Evolutionary conservation across 2,329 filamentous ascomycete genomes (phyloP).

Genomic region (Beauveria medogensis): DNA sequence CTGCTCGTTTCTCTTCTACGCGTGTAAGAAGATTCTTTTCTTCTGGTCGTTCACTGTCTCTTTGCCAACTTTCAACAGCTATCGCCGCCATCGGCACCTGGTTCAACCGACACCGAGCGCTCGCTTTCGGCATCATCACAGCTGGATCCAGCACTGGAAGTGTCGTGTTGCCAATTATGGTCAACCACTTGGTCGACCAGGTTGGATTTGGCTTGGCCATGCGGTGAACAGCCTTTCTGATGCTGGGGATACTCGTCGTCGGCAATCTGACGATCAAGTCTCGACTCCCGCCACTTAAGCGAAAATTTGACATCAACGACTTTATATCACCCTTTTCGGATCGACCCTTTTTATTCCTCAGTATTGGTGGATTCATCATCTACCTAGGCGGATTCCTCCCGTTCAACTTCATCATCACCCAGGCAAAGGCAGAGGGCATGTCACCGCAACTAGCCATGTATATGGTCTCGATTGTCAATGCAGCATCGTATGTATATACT

Average conservation of each 20-base stretch:
- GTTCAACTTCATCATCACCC: conserved; percentile 4
- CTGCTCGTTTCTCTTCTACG: conserved; percentile 1
- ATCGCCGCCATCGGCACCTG: conserved; percentile 51
- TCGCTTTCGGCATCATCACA: conserved; percentile 51
- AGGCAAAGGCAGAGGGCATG: conserved; percentile 1
- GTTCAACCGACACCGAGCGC: conserved; percentile 44
- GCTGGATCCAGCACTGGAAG: conserved; percentile 48
- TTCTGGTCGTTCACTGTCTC: too few relatives aligned
- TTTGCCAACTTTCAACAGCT: not conserved
- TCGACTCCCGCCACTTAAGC: conserved; percentile 29
- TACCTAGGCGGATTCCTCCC: conserved; percentile 16
- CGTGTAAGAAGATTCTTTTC: not conserved
- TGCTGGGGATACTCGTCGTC: conserved; percentile 29
- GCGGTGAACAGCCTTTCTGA: conserved; percentile 51
- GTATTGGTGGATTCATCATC: conserved; percentile 14
- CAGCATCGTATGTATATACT: not conserved
- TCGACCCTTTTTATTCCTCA: conserved; percentile 28
- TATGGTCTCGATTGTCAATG: conserved; percentile 4
- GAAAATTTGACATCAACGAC: conserved; percentile 30
- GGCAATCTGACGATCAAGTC: conserved; percentile 26
- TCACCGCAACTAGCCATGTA: not conserved
- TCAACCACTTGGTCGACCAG: conserved; percentile 16
- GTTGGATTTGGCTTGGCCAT: conserved; percentile 39
- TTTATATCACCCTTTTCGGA: conserved; percentile 36
- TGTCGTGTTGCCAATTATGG: conserved; percentile 34